Base-by-base conservation (phyloP, 306 rosid species). In the Begonia loranthoides region DNA sequence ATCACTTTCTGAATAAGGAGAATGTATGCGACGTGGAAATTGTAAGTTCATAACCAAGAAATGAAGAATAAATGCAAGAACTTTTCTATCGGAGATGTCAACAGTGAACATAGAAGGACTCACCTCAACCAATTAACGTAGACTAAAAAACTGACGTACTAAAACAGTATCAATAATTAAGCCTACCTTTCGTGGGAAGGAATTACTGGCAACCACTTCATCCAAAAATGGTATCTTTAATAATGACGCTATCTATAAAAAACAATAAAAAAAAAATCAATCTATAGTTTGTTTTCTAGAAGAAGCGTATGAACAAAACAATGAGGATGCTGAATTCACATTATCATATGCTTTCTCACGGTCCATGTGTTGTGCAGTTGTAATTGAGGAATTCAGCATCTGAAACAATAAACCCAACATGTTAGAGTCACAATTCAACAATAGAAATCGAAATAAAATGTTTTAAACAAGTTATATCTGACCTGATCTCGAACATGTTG, bases 211-310 rank as follows among this genome's bases (percentile, higher is more conserved):
- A 56, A 76, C 67, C 79, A 82, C 94, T 76, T 85, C 95, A 60
- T 82, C 97, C 50, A 85, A 54, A 69, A 82, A 85, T 1, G 95
- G 95, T 45, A 90, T 80, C 84, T 86, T 82, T 79, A 90, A 71
- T 50, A 70, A 44, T 0, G 92, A 68, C 9, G 94, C 95, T 17
- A 86, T 70, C 97, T 89, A 56, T 4, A n/a, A 54, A 56, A 40
- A 5, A 12, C 12, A 45, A 58, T 41, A 36, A 55, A 38, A 15
- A 3, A 17, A 22, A 14, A 9, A n/a, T 45, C 40, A 45, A 51
- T 49, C 17, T 45, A 13, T 13, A 57, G n/a, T 19, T 24, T 12
- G 57, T 24, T 15, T 39, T n/a, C 28, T 56, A 65, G 15, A 44
- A 66, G 52, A 44, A 66, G 52, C 15, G 12, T 46, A 52, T 3